phyloP scores from a whole-genome alignment of 1,284 basidiomycete species.

The Microbotryum silenes-acaulis region DNA sequence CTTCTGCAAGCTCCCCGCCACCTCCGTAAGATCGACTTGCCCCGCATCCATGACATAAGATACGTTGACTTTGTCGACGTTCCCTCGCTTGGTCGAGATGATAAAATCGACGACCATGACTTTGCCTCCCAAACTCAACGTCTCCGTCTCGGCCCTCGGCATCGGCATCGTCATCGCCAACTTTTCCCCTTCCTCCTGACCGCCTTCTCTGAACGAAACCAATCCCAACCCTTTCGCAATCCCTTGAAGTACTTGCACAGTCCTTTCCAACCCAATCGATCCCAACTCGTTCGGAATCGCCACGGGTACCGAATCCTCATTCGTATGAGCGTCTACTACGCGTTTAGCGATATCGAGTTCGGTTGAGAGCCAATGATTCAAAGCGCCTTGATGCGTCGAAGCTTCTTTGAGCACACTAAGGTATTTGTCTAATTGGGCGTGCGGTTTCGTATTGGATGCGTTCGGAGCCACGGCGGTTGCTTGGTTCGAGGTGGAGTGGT shows the following conservation, averaged over 20 bases:
- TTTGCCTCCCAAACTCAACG: conserved; percentile 23
- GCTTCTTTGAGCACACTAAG: conserved; percentile 12
- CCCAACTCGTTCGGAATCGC: background rate
- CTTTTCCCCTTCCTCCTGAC: background rate
- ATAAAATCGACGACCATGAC: conserved; percentile 28
- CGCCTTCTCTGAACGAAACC: conserved; percentile 15
- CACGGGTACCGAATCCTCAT: background rate
- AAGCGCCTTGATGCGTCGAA: background rate
- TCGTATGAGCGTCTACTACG: background rate
- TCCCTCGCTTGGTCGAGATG: background rate
- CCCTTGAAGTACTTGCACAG: conserved; percentile 5
- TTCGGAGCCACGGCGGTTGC: too few relatives aligned
- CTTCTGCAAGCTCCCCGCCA: background rate
- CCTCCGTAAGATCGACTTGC: background rate
- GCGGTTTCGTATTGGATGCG: too few relatives aligned
- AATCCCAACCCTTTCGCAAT: conserved; percentile 10
- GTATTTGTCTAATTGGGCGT: conserved; percentile 5
- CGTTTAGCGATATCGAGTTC: background rate
- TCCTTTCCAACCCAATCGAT: background rate
- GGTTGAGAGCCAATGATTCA: background rate
- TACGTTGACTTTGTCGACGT: conserved; percentile 18
- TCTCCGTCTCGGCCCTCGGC: background rate
- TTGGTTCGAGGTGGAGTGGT: too few relatives aligned
- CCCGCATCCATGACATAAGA: conserved; percentile 15
- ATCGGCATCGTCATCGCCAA: too few relatives aligned